These are phyloP conservation scores for Penicillium nucicola DNA, from an alignment of 495 filamentous ascomycete species.

Conservation along the genomic window DNA sequence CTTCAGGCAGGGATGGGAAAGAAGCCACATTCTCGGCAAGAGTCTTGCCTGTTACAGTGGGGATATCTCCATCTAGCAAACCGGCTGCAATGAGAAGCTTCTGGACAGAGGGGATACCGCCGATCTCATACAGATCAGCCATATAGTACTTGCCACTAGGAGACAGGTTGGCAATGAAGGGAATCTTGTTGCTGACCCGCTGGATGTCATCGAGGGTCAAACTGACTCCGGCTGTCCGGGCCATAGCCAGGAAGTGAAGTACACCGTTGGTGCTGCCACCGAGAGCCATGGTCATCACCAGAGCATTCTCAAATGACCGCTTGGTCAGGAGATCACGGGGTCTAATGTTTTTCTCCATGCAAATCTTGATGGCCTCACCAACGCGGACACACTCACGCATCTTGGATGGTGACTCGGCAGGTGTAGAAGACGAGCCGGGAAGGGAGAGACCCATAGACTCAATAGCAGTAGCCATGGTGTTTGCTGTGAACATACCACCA, in stretches of 20 bases:
- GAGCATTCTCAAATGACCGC: slow-evolving; percentile 85
- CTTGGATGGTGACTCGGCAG: slow-evolving; percentile 84
- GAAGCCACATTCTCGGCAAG: slow-evolving; percentile 82
- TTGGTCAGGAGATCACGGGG: slow-evolving; percentile 83
- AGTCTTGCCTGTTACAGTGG: slow-evolving; percentile 89
- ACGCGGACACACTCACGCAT: slow-evolving; percentile 86
- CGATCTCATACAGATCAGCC: slow-evolving; percentile 93
- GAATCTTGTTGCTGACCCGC: slow-evolving; percentile 82
- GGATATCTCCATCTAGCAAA: slow-evolving; percentile 78
- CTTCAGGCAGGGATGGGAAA: slow-evolving; percentile 75
- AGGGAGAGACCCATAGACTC: slow-evolving; percentile 92
- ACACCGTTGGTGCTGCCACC: slow-evolving; percentile 92
- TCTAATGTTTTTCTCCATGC: slow-evolving; percentile 83
- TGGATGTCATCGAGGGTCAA: slow-evolving; percentile 87
- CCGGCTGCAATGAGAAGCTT: slow-evolving; percentile 84
- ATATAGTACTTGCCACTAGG: slow-evolving; percentile 87
- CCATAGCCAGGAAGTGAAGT: slow-evolving; percentile 94
- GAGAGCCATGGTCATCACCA: slow-evolving; percentile 89
- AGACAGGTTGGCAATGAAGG: slow-evolving; percentile 89
- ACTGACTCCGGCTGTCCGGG: slow-evolving; percentile 78
- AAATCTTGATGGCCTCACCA: slow-evolving; percentile 79
- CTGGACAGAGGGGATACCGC: slow-evolving; percentile 85
- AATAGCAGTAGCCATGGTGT: slow-evolving; percentile 95
- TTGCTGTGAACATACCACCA: slow-evolving; percentile 96
- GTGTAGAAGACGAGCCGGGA: slow-evolving; percentile 87